phyloP scores from a whole-genome alignment of 192 early-diverging fungal species.

The Chytriomyces sp. region DNA sequence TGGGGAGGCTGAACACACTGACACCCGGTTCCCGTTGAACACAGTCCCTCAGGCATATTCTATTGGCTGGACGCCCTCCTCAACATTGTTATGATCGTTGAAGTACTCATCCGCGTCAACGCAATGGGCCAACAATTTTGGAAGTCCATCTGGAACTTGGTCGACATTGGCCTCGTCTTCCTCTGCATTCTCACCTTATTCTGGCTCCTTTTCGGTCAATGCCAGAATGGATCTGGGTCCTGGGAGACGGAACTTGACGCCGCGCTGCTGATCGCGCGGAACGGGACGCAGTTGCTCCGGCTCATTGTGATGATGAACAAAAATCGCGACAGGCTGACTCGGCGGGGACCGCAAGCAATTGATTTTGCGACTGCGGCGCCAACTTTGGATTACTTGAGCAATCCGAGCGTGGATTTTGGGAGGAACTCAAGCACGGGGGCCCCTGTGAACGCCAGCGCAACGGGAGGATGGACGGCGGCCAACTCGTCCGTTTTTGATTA shows the following conservation, averaged over 20 bases:
- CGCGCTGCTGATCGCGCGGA: slow-evolving; percentile 28
- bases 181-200: slow-evolving; percentile 32
- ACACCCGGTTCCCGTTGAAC: not conserved
- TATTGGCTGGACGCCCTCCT: slow-evolving; percentile 27
- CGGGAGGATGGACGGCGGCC: too few relatives aligned
- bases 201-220: slow-evolving; percentile 32
- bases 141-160: slow-evolving; percentile 31
- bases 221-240: not conserved
- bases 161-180: slow-evolving; percentile 28
- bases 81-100: slow-evolving; percentile 33
- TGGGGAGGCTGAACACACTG: too few relatives aligned
- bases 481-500: slow-evolving; percentile 23
- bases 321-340: slow-evolving; percentile 3
- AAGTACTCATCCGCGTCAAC: slow-evolving; percentile 32
- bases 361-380: slow-evolving; percentile 25
- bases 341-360: slow-evolving; percentile 4
- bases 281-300: slow-evolving; percentile 32
- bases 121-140: slow-evolving; percentile 37
- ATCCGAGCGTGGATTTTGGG: not conserved
- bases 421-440: not conserved
- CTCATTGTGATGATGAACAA: slow-evolving; percentile 27
- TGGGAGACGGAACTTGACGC: slow-evolving; percentile 36
- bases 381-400: slow-evolving; percentile 6
- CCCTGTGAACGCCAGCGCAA: not conserved
- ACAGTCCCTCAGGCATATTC: slow-evolving; percentile 27